Evolutionary conservation across 371 early-diverging fungal species (phyloP).

Genomic region (Rhizopus arrhizus): DNA sequence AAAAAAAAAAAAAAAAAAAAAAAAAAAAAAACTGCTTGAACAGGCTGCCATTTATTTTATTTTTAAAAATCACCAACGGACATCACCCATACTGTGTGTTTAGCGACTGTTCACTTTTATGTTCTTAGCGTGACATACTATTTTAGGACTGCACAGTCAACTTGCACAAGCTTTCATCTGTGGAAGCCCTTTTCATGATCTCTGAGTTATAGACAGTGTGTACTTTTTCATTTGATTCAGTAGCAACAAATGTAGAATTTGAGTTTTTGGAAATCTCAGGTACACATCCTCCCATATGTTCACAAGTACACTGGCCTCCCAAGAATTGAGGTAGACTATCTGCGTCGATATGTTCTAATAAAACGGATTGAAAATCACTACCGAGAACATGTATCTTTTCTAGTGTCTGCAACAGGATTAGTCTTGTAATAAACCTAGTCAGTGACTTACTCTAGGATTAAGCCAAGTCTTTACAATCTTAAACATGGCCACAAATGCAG

Average conservation of each 20-base stretch:
- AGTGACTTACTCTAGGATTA: constrained; percentile 59
- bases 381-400: constrained; percentile 77
- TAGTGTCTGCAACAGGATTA: constrained; percentile 44
- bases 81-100: too few relatives aligned
- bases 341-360: constrained; percentile 70
- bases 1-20: too few relatives aligned
- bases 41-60: too few relatives aligned
- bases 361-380: constrained; percentile 54
- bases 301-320: constrained; percentile 76
- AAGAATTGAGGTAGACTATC: constrained; percentile 74
- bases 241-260: constrained; percentile 18
- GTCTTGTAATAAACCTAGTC: background rate
- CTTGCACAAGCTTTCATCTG: constrained; percentile 3
- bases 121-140: background rate
- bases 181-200: constrained; percentile 27
- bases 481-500: constrained; percentile 76
- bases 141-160: background rate
- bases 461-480: constrained; percentile 74
- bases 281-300: constrained; percentile 76
- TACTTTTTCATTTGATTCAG: constrained; percentile 28
- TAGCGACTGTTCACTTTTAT: background rate
- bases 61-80: too few relatives aligned
- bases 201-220: constrained; percentile 31
- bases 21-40: too few relatives aligned
- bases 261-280: constrained; percentile 36